phyloP scores from a whole-genome alignment of 257 asterid species.

The Perilla frutescens region DNA sequence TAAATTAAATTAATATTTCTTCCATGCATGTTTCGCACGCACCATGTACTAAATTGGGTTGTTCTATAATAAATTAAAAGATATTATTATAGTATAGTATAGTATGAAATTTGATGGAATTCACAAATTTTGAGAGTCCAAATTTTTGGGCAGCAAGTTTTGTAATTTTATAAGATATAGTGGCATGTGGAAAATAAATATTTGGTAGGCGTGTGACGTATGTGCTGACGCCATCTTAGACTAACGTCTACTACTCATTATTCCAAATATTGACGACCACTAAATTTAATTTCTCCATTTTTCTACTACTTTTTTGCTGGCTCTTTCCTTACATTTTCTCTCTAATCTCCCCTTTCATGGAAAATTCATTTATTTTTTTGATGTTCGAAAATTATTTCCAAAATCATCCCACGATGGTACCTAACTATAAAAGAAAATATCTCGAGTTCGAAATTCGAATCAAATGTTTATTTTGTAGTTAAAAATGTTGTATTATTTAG shows the following conservation, averaged over 20 bases:
- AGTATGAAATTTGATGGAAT: too few species aligned
- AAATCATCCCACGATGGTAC: too few species aligned
- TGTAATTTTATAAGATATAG: neutral
- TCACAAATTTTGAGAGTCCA: neutral
- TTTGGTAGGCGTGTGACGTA: conserved; percentile 28
- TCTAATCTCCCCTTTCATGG: neutral
- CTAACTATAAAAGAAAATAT: too few species aligned
- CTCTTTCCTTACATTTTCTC: neutral
- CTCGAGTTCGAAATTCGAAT: too few species aligned
- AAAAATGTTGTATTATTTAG: too few species aligned
- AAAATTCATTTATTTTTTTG: neutral
- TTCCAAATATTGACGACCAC: neutral
- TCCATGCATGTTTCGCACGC: too few species aligned
- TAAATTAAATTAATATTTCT: too few species aligned
- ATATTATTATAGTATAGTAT: too few species aligned
- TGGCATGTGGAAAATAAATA: neutral
- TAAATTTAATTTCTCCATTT: neutral
- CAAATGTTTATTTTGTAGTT: too few species aligned
- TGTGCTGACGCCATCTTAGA: conserved; percentile 37
- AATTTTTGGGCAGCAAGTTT: conserved; percentile 36
- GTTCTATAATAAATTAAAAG: too few species aligned
- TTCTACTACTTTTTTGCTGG: neutral
- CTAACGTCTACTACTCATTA: neutral
- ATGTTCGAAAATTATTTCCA: too few species aligned
- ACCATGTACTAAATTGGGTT: too few species aligned